Evolutionary conservation across 2,329 filamentous ascomycete species (phyloP).

Genomic region (Albophoma yamanashiensis): DNA sequence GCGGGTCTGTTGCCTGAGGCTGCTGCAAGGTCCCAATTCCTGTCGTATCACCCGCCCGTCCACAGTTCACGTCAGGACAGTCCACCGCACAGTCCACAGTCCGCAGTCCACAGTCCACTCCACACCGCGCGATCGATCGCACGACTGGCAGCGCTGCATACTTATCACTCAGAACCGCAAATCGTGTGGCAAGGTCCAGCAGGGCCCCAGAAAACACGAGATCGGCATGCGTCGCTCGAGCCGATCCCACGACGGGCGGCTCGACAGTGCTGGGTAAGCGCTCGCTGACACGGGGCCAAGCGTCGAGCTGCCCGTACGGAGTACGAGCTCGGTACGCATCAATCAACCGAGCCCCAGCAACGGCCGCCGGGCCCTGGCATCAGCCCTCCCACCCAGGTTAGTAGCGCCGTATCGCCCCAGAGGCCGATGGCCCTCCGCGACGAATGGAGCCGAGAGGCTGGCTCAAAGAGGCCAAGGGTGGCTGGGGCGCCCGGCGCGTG

Average conservation of each 20-base stretch:
- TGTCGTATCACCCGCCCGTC: background rate
- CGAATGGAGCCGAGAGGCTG: background rate
- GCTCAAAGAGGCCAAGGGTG: background rate
- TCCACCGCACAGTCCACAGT: background rate
- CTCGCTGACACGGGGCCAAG: background rate
- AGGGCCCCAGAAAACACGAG: background rate
- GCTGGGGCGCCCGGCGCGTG: background rate
- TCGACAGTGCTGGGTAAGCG: background rate
- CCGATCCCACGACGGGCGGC: background rate
- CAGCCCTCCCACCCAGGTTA: background rate
- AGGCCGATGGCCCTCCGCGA: background rate
- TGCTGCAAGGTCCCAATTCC: background rate
- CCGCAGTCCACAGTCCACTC: background rate
- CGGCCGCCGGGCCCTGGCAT: background rate
- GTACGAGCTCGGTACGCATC: no score
- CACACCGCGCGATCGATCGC: background rate
- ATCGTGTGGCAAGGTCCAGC: background rate
- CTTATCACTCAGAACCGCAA: background rate
- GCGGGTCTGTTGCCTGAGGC: background rate
- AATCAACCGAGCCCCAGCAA: background rate
- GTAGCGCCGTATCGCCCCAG: background rate
- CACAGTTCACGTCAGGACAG: background rate
- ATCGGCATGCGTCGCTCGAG: background rate
- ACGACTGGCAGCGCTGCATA: background rate
- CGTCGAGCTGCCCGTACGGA: background rate